phyloP scores from a whole-genome alignment of 805 yeast species.

The Myxozyma neotropica region DNA sequence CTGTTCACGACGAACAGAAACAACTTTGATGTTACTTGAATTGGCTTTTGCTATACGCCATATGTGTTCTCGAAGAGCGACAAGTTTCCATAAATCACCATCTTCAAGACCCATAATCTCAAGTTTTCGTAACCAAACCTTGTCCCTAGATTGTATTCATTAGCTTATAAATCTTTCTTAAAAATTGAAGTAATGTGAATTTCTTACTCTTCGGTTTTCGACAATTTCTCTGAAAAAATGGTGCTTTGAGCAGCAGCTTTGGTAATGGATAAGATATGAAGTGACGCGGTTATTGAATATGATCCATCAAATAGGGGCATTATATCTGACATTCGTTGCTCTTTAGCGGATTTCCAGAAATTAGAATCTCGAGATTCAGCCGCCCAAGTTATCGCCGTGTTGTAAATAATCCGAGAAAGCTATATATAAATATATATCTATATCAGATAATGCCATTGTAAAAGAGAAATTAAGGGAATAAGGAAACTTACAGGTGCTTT shows the following conservation, averaged over 20 bases:
- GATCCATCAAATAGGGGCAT: constrained; percentile 30
- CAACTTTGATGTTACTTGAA: constrained; percentile 9
- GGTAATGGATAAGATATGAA: constrained; percentile 24
- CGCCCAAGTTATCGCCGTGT: constrained; percentile 71
- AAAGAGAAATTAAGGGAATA: no score
- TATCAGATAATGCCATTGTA: no score
- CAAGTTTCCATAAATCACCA: constrained; percentile 80
- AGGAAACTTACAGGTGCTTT: constrained; percentile 54
- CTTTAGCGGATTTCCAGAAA: constrained; percentile 66
- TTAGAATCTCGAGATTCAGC: constrained; percentile 61
- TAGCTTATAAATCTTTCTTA: not conserved
- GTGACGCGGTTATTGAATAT: constrained; percentile 27
- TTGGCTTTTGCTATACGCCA: constrained; percentile 51
- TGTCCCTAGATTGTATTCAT: constrained; percentile 51
- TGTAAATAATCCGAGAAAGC: constrained; percentile 64
- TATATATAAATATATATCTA: no score
- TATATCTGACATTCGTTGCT: constrained; percentile 32
- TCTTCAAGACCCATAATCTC: constrained; percentile 72
- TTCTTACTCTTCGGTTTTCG: constrained; percentile 28
- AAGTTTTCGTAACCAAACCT: constrained; percentile 71
- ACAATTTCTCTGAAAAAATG: constrained; percentile 20
- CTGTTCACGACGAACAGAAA: not conserved
- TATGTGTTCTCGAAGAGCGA: constrained; percentile 68
- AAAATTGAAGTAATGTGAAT: no score
- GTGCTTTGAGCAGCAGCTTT: constrained; percentile 15